A percentile compares a stretch with the other conserved stretches of the same genome.
Conservation (phyloP, 2,329 filamentous ascomycete species). For the Cyphellophora europaea region DNA sequence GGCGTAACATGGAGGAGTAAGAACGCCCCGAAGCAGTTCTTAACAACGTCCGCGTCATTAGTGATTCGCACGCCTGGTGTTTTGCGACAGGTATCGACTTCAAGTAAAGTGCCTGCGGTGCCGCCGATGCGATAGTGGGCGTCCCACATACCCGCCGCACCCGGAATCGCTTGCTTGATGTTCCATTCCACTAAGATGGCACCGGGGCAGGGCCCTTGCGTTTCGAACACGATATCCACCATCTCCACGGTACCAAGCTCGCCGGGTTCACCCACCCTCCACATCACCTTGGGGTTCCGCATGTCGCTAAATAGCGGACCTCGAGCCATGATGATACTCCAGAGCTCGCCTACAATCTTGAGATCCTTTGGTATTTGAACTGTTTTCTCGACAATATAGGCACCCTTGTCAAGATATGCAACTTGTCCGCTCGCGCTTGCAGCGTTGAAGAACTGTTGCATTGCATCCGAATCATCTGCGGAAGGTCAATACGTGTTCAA, state of each 20-base stretch:
- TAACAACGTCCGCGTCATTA: conserved; percentile 17
- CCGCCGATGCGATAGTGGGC: conserved; percentile 30
- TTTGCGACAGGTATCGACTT: conserved; percentile 23
- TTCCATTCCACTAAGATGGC: conserved; percentile 29
- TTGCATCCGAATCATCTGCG: conserved; percentile 48
- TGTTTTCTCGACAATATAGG: conserved; percentile 62
- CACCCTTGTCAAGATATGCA: conserved; percentile 67
- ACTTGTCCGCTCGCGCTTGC: conserved; percentile 43
- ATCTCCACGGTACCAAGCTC: conserved; percentile 28
- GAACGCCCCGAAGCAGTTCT: conserved; percentile 23
- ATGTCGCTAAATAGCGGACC: conserved; percentile 23
- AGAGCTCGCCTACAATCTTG: conserved; percentile 51
- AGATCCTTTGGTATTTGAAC: conserved; percentile 53
- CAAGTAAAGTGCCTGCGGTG: conserved; percentile 25
- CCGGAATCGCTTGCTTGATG: conserved; percentile 21
- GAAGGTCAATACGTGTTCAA: neutral
- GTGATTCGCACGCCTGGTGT: conserved; percentile 20
- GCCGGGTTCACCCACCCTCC: conserved; percentile 22
- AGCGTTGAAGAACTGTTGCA: conserved; percentile 47
- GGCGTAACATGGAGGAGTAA: conserved; percentile 56
- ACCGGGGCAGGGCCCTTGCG: conserved; percentile 25
- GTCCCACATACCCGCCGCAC: conserved; percentile 24
- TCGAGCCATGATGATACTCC: conserved; percentile 25
- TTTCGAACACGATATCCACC: conserved; percentile 26
- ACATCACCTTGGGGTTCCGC: conserved; percentile 18